Percentiles rank a stretch among this genome's conserved stretches.
Evolutionary conservation across 1,139 yeast genomes (phyloP).

Genomic region (Kodamaea ohmeri): DNA sequence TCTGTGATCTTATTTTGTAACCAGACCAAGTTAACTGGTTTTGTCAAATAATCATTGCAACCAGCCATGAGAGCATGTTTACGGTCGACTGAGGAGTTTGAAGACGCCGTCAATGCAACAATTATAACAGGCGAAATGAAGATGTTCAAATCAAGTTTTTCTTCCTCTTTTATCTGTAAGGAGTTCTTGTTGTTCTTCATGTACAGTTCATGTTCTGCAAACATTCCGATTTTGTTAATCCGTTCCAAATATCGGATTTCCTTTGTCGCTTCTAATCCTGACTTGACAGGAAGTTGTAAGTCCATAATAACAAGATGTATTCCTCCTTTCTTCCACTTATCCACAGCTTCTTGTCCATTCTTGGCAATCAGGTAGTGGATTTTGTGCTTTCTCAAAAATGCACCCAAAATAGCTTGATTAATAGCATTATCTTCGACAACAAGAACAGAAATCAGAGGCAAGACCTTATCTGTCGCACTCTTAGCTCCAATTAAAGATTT

Average conservation of each 20-base stretch:
- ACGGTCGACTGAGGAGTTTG: slow-evolving; percentile 76
- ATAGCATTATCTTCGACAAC: slow-evolving; percentile 96
- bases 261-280: slow-evolving; percentile 90
- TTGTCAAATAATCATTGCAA: slow-evolving; percentile 94
- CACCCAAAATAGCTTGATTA: slow-evolving; percentile 88
- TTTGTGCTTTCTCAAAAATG: slow-evolving; percentile 83
- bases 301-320: slow-evolving; percentile 92
- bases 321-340: slow-evolving; percentile 90
- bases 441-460: slow-evolving; percentile 83
- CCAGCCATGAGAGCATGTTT: slow-evolving; percentile 94
- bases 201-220: slow-evolving; percentile 46
- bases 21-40: slow-evolving; percentile 95
- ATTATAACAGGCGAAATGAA: slow-evolving; percentile 92
- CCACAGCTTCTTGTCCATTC: slow-evolving; percentile 90
- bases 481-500: slow-evolving; percentile 8
- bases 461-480: slow-evolving; percentile 44
- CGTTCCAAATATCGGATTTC: slow-evolving; percentile 83
- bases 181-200: slow-evolving; percentile 21
- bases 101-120: slow-evolving; percentile 92
- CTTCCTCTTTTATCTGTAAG: slow-evolving; percentile 33
- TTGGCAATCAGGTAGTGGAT: slow-evolving; percentile 85
- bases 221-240: slow-evolving; percentile 78
- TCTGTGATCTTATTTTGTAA: slow-evolving; percentile 89
- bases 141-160: slow-evolving; percentile 52
- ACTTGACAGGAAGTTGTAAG: slow-evolving; percentile 88